A percentile compares a stretch with the other conserved stretches of the same genome.
These are phyloP conservation scores for Lipomyces chichibuensis DNA, from an alignment of 805 yeast genomes.

Conservation along the genomic window DNA sequence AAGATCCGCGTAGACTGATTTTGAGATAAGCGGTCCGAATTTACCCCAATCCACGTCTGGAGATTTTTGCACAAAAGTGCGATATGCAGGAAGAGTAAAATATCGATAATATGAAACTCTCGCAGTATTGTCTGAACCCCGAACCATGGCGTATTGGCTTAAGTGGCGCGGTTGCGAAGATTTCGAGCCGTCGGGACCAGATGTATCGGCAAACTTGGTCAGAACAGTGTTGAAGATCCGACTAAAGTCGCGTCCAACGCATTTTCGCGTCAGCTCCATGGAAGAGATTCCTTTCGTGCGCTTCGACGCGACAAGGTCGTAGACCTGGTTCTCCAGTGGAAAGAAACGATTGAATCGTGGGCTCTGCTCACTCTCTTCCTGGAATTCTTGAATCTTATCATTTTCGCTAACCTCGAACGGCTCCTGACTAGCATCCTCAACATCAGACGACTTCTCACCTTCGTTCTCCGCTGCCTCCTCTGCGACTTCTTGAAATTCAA, in stretches of 20 bases:
- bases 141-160: constrained; percentile 51
- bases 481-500: constrained; percentile 39
- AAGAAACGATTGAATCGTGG: constrained; percentile 54
- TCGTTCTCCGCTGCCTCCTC: constrained; percentile 47
- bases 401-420: constrained; percentile 22
- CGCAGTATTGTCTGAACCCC: constrained; percentile 74
- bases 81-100: constrained; percentile 52
- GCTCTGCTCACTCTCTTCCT: not conserved
- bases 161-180: constrained; percentile 41
- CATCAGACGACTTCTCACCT: constrained; percentile 36
- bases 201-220: constrained; percentile 53
- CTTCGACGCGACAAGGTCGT: constrained; percentile 50
- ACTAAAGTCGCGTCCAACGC: constrained; percentile 60
- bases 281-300: constrained; percentile 61
- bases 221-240: constrained; percentile 57
- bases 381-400: constrained; percentile 22
- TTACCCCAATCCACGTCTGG: constrained; percentile 41
- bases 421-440: constrained; percentile 34
- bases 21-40: constrained; percentile 32
- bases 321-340: constrained; percentile 69
- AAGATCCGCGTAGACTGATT: not conserved
- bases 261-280: constrained; percentile 53
- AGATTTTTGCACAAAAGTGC: constrained; percentile 42
- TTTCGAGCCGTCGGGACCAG: constrained; percentile 38
- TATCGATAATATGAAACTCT: constrained; percentile 72